These are phyloP conservation scores for Penicillium pancosmium DNA, from an alignment of 495 filamentous ascomycete species.

Conservation along the genomic window DNA sequence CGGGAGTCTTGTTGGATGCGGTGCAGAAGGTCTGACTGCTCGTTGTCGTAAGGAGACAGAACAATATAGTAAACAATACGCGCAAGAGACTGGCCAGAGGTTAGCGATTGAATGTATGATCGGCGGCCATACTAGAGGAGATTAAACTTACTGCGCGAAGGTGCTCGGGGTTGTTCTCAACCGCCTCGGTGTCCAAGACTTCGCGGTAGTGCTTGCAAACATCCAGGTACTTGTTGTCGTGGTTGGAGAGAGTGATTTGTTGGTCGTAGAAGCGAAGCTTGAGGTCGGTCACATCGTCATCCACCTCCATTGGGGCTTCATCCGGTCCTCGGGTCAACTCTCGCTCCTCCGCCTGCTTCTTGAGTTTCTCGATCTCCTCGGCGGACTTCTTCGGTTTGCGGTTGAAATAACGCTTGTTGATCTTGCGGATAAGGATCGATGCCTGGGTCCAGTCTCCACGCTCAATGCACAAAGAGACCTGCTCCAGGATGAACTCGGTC, in stretches of 20 bases:
- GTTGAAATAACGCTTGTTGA: conserved; percentile 88
- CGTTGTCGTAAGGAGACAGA: conserved; percentile 95
- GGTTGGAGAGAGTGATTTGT: conserved; percentile 91
- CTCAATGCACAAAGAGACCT: conserved; percentile 94
- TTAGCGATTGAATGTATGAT: conserved; percentile 8
- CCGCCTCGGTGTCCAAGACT: conserved; percentile 91
- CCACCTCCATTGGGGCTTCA: conserved; percentile 71
- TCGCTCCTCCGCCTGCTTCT: conserved; percentile 79
- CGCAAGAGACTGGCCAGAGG: conserved; percentile 68
- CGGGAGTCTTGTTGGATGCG: conserved; percentile 74
- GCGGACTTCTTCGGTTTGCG: conserved; percentile 86
- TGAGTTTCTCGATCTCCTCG: conserved; percentile 85
- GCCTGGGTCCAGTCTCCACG: conserved; percentile 96
- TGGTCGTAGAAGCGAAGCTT: conserved; percentile 97
- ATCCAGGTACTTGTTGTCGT: conserved; percentile 95
- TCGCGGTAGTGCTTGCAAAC: conserved; percentile 97
- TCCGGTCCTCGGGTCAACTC: conserved; percentile 70
- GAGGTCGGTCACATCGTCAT: conserved; percentile 93
- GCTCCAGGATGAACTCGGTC: conserved; percentile 96
- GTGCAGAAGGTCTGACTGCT: conserved; percentile 96
- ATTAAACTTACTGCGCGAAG: conserved; percentile 70
- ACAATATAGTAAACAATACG: conserved; percentile 97
- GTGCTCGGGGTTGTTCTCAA: conserved; percentile 84
- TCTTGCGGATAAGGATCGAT: conserved; percentile 91
- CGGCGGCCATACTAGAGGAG: background rate